phyloP scores from a whole-genome alignment of 805 yeast species.

The Helenozyma baotianmanensis region DNA sequence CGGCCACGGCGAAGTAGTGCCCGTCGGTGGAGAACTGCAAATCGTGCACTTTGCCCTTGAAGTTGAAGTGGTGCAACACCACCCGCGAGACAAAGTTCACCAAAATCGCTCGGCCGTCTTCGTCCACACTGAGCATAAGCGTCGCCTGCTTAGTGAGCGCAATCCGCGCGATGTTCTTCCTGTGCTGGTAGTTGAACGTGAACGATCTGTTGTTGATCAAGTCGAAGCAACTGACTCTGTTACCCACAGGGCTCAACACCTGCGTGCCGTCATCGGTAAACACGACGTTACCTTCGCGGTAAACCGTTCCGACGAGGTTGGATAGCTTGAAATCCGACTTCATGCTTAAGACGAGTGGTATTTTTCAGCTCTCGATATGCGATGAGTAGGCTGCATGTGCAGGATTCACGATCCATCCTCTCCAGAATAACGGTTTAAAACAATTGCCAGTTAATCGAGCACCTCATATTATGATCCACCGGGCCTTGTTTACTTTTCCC shows the following conservation, averaged over 20 bases:
- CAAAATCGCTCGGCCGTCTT: conserved; percentile 87
- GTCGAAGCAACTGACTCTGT: conserved; percentile 85
- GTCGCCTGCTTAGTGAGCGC: conserved; percentile 84
- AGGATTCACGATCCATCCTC: too few species aligned
- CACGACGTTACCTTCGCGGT: conserved; percentile 83
- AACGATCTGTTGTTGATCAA: conserved; percentile 76
- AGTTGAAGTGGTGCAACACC: conserved; percentile 90
- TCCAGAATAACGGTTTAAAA: too few species aligned
- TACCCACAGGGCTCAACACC: conserved; percentile 89
- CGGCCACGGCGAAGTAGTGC: conserved; percentile 76
- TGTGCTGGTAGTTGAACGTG: conserved; percentile 89
- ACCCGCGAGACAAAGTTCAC: conserved; percentile 80
- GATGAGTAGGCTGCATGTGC: conserved; percentile 6
- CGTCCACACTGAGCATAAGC: conserved; percentile 76
- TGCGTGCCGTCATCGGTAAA: conserved; percentile 84
- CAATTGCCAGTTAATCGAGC: too few species aligned
- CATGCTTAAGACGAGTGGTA: conserved; percentile 40
- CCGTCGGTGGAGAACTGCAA: conserved; percentile 89
- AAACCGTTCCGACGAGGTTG: conserved; percentile 90
- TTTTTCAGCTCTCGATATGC: conserved; percentile 14
- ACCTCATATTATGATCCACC: too few species aligned
- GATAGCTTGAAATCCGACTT: conserved; percentile 86
- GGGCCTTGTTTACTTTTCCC: too few species aligned
- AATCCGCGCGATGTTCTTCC: conserved; percentile 72
- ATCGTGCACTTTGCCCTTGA: conserved; percentile 71